phyloP scores from a whole-genome alignment of 352 stramenopile species.

The Phytophthora ramorum region DNA sequence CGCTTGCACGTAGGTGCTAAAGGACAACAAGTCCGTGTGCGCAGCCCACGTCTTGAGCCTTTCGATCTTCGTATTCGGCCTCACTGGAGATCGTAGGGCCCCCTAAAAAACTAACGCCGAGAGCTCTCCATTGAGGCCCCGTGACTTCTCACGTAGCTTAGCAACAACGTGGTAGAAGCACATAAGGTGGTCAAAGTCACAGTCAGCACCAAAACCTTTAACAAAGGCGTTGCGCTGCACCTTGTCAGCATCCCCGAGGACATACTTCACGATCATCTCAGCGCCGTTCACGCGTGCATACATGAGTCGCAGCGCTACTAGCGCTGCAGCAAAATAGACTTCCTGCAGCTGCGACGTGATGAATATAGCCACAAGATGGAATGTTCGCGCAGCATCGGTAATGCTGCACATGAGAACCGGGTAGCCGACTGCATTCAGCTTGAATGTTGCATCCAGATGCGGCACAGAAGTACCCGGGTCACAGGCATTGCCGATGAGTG shows the following conservation, averaged over 20 bases:
- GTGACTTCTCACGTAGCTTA: constrained; percentile 26
- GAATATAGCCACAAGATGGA: constrained; percentile 8
- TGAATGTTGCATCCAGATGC: constrained; percentile 4
- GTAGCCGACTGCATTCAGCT: background rate
- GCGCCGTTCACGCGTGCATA: background rate
- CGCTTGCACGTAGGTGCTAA: background rate
- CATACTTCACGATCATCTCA: background rate
- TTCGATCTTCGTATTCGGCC: background rate
- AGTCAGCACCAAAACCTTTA: background rate
- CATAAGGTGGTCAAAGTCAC: constrained; percentile 21
- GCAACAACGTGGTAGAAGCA: constrained; percentile 42
- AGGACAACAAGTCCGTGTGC: background rate
- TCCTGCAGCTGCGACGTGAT: constrained; percentile 11
- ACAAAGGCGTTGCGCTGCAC: constrained; percentile 1
- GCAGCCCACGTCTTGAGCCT: background rate
- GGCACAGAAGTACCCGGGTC: background rate
- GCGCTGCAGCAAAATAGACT: background rate
- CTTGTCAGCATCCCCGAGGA: constrained; percentile 7
- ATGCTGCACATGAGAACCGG: constrained; percentile 4
- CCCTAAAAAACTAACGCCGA: constrained; percentile 5
- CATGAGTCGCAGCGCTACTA: background rate
- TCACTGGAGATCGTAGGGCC: constrained; percentile 29
- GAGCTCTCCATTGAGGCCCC: background rate
- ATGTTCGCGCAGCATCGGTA: background rate
- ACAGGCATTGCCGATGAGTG: background rate